Conservation (phyloP, 2,329 filamentous ascomycete species). For the Lizonia empirigonia region DNA sequence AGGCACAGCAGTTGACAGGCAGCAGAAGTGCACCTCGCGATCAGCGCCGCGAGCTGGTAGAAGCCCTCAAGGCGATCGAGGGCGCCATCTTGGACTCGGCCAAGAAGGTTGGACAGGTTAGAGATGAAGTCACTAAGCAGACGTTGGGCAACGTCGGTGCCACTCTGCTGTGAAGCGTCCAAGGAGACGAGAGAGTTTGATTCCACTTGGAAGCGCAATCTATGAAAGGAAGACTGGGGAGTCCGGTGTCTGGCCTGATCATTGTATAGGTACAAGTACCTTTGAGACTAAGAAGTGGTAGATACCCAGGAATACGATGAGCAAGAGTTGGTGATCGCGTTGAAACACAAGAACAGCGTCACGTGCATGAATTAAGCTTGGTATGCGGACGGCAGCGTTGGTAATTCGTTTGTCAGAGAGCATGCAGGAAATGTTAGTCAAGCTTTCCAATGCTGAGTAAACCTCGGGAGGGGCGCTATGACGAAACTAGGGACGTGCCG, state of each 20-base stretch:
- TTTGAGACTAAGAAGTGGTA: conserved; percentile 8
- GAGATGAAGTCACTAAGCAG: conserved; percentile 55
- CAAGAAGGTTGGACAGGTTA: conserved; percentile 53
- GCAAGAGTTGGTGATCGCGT: not conserved
- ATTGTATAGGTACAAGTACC: not conserved
- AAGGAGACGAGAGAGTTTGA: too few species aligned
- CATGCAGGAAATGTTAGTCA: conserved; percentile 23
- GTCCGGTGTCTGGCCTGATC: too few species aligned
- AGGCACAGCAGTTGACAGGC: conserved; percentile 51
- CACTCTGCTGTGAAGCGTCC: conserved; percentile 36
- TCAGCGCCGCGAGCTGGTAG: conserved; percentile 53
- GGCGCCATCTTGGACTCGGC: conserved; percentile 56
- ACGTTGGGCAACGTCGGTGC: conserved; percentile 45
- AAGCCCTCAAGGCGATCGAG: conserved; percentile 56
- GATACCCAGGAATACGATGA: conserved; percentile 20
- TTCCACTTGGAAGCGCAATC: too few species aligned
- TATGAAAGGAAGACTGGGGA: too few species aligned
- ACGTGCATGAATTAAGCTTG: too few species aligned
- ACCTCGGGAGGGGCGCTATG: conserved; percentile 28
- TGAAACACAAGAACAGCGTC: not conserved
- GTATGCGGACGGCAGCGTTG: not conserved
- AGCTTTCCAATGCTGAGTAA: conserved; percentile 42
- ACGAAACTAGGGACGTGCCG: conserved; percentile 25
- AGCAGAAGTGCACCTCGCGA: conserved; percentile 43
- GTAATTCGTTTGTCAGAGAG: conserved; percentile 12